Percentiles rank a stretch among this genome's conserved stretches.
Evolutionary conservation across 805 yeast species (phyloP).

Genomic region (Wickerhamomyces queroliae): DNA sequence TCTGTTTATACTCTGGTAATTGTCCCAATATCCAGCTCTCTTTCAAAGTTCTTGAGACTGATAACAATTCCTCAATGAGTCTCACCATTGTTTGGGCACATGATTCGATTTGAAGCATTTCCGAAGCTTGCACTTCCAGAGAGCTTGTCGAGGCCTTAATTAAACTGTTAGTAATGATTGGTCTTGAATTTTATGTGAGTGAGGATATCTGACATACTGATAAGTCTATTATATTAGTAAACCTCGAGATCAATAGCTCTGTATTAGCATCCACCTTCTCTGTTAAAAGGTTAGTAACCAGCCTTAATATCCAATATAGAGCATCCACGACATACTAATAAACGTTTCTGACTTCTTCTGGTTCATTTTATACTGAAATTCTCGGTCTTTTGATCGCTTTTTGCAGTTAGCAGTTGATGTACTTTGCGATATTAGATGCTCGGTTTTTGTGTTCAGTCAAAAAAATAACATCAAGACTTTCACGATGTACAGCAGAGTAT

Average conservation of each 20-base stretch:
- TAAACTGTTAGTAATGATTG: not conserved
- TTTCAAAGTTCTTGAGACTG: slow-evolving; percentile 41
- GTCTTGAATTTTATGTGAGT: not conserved
- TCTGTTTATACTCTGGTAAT: slow-evolving; percentile 28
- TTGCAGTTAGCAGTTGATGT: too few relatives aligned
- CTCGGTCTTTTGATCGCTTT: too few relatives aligned
- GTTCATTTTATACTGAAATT: slow-evolving; percentile 29
- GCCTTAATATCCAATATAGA: too few relatives aligned
- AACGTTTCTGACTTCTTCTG: slow-evolving; percentile 38
- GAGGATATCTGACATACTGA: slow-evolving; percentile 27
- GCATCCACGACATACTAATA: slow-evolving; percentile 26
- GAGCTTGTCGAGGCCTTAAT: slow-evolving; percentile 23
- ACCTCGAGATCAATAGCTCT: slow-evolving; percentile 44
- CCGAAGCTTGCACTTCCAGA: slow-evolving; percentile 38
- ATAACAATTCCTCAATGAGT: slow-evolving; percentile 45
- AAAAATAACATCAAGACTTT: too few relatives aligned
- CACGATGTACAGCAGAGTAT: too few relatives aligned
- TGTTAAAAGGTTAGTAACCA: slow-evolving; percentile 7
- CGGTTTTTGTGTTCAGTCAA: too few relatives aligned
- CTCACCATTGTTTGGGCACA: slow-evolving; percentile 45
- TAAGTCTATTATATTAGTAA: slow-evolving; percentile 46
- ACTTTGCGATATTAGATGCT: too few relatives aligned
- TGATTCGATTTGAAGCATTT: slow-evolving; percentile 48
- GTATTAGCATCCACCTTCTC: slow-evolving; percentile 47
- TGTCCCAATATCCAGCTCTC: slow-evolving; percentile 57